These are phyloP conservation scores for Termitomyces sp. DNA, from an alignment of 768 basidiomycete species.

Conservation along the genomic window DNA sequence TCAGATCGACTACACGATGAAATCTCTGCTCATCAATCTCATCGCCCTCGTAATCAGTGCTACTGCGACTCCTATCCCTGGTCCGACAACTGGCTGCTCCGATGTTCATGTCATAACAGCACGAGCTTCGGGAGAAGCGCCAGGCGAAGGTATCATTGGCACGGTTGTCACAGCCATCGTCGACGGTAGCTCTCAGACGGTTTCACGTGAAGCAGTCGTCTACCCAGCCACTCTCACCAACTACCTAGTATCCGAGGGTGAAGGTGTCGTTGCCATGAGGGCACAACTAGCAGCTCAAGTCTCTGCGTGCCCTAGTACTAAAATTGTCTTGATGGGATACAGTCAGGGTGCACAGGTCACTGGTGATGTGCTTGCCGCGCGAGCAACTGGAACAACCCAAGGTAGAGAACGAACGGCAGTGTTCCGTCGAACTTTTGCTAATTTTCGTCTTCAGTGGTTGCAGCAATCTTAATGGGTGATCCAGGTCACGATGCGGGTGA, in stretches of 20 bases:
- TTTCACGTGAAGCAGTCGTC: constrained; percentile 7
- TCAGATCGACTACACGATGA: neutral
- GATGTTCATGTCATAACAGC: constrained; percentile 15
- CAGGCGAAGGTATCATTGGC: constrained; percentile 15
- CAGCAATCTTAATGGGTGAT: constrained; percentile 11
- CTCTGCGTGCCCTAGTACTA: constrained; percentile 9
- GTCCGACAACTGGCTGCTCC: constrained; percentile 11
- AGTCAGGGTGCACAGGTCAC: constrained; percentile 12
- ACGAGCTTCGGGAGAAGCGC: constrained; percentile 13
- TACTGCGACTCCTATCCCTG: constrained; percentile 4
- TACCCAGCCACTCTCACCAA: constrained; percentile 10
- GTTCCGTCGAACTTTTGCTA: neutral
- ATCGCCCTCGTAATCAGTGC: neutral
- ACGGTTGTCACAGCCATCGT: constrained; percentile 9
- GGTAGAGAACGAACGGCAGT: neutral
- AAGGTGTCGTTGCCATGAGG: constrained; percentile 10
- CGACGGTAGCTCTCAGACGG: constrained; percentile 6
- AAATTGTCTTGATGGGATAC: constrained; percentile 12
- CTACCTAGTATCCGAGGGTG: constrained; percentile 5
- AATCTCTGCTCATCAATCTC: neutral
- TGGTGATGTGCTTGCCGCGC: constrained; percentile 9
- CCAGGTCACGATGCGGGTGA: constrained; percentile 9
- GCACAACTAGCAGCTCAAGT: constrained; percentile 2
- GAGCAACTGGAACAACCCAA: constrained; percentile 6
- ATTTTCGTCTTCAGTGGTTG: constrained; percentile 1